phyloP scores from a whole-genome alignment of 2,329 filamentous ascomycete genomes.

The Corinectria fuckeliana region DNA sequence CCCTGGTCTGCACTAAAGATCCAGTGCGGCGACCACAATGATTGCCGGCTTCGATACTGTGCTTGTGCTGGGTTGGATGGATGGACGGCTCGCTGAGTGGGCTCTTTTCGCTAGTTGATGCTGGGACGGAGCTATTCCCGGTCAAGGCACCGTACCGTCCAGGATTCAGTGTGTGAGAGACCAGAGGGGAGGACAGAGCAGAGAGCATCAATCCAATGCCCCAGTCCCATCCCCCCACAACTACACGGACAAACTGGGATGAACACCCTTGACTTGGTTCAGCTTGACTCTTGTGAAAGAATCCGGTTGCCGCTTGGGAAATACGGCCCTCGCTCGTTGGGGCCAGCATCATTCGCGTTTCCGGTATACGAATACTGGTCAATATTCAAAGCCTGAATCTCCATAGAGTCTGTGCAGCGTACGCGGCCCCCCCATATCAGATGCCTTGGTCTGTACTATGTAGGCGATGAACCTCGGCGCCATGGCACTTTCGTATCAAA shows the following conservation, averaged over 20 bases:
- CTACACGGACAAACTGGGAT: conserved; percentile 26
- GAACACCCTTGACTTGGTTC: conserved; percentile 30
- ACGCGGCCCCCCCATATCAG: conserved; percentile 9
- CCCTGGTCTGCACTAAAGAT: conserved; percentile 9
- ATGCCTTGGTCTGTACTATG: not conserved
- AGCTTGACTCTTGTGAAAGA: conserved; percentile 11
- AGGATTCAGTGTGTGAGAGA: conserved; percentile 15
- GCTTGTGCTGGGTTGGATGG: conserved; percentile 24
- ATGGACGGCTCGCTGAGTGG: conserved; percentile 12
- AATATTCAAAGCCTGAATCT: conserved; percentile 4
- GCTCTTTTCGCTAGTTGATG: conserved; percentile 26
- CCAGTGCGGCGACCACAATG: not conserved
- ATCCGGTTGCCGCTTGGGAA: conserved; percentile 12
- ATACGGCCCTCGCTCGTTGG: conserved; percentile 17
- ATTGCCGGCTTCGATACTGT: conserved; percentile 20
- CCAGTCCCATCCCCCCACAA: conserved; percentile 27
- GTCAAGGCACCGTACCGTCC: conserved; percentile 22
- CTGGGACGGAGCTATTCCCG: conserved; percentile 26
- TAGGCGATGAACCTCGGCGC: conserved; percentile 2
- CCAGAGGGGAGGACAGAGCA: conserved; percentile 11
- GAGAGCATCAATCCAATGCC: conserved; percentile 15
- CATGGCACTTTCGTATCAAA: conserved; percentile 8
- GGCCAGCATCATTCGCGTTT: conserved; percentile 20
- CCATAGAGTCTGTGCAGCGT: not conserved
- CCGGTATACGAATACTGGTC: conserved; percentile 21